Base-by-base conservation (phyloP, 208 protist genomes). In the Leishmania turanica region DNA sequence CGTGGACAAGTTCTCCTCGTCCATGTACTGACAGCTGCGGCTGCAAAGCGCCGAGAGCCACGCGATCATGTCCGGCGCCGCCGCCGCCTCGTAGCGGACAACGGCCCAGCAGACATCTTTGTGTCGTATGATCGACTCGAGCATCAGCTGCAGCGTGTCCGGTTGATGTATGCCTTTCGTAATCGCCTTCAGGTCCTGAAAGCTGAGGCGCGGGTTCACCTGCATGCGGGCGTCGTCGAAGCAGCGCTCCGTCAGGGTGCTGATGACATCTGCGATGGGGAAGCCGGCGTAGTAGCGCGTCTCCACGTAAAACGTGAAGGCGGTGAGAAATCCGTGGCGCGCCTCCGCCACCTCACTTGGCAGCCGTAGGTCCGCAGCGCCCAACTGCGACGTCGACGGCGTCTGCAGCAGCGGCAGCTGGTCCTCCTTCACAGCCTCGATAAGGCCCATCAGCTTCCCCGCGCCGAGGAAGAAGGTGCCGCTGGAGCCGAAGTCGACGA, bases 211-310 rank as follows among this genome's bases (percentile, higher is more conserved):
- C 4, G 92, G 84, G 78, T 90, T 72, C 72, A 6, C 31, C 27
- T 75, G 69, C 56, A 95, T 75, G 31, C 81, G 77, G 21, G 88
- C 87, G 19, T 75, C 51, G 17, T 77, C 82, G 17, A 97, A 83
- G 62, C 78, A 78, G 21, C 88, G 88, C 21, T 80, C 65, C 37
- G 95, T 80, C 7, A 95, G 15, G 24, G 64, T 83, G 19, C 76
- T 72, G 49, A 96, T 51, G 8, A 91, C 80, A 47, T 95, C 87
- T 24, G 84, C 76, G 34, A 91, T 85, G 6, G 82, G 60, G 79
- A 88, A 96, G 24, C 94, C 92, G 21, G 90, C 89, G 88, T 93
- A 95, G 83, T 88, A 89, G 69, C 92, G 94, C 68, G 88, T 90
- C 86, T 97, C 92, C 0, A 91, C 87, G 74, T 93, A 93, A 56